Evolutionary conservation across 495 filamentous ascomycete genomes (phyloP), one percentile per base, ranked within the genome.

Genomic region (Trichoderma reesei): DNA sequence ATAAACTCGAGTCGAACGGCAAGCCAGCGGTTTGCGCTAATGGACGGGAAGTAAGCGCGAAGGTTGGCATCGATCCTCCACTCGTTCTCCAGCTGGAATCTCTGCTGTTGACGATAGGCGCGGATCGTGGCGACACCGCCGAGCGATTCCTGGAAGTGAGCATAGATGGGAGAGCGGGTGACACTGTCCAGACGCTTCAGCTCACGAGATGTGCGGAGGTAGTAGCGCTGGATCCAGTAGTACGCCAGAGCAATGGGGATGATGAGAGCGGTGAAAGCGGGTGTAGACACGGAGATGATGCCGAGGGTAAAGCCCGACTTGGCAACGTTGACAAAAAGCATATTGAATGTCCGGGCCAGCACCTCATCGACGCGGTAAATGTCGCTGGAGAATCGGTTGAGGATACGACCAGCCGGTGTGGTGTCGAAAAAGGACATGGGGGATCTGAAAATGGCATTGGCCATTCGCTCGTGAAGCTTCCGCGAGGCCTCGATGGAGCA

Each of bases 351-450:
- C 65, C 91, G 84, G 36, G 93, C 94, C 68, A 98, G 82, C 46
- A 98, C 90, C 76, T 98, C 94, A 71, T 98, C 94, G 59, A 98
- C 89, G 66, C 86, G 86, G 75, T 98, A 98, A 65, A 98, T 89
- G 76, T 98, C 92, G 77, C 92, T 96, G 4, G 93, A 98, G 72
- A 99, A 99, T 59, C 95, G 83, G 72, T 99, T 99, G 46, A 99
- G 80, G 68, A 99, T 97, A 20, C 95, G 86, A 18, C 95, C 95
- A 64, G 92, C 91, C n/a, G 94, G 94, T 3, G 94, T 99, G 11
- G 93, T 96, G 74, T 99, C 95, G 68, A 99, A 99, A 76, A 99
- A 99, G 68, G 84, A 91, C 95, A 99, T 99, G 33, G 95, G 95
- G 16, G 91, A 94, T 71, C 94, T 86, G 80, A 99, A 99, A 69